Conservation (phyloP, 495 filamentous ascomycete genomes). For the Daldinia bambusicola region DNA sequence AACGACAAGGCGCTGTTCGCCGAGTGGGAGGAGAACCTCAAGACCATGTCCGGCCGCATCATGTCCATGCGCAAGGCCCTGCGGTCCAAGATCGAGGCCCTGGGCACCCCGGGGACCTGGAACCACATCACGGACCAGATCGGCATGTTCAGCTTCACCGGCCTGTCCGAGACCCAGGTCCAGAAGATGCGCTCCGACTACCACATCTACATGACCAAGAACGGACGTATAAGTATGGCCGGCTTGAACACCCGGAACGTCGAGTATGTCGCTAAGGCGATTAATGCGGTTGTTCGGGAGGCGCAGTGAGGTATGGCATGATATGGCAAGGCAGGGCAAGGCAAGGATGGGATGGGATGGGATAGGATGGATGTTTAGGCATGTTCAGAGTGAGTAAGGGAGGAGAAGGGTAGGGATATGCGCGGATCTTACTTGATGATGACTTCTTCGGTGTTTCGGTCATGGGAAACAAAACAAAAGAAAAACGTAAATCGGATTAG, state of each 20-base stretch:
- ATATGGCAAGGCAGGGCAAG: not conserved
- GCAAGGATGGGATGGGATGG: not conserved
- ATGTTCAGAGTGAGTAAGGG: too few relatives aligned
- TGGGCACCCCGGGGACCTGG: constrained; percentile 90
- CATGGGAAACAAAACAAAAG: constrained; percentile 29
- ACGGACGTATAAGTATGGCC: constrained; percentile 96
- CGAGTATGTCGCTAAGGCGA: constrained; percentile 88
- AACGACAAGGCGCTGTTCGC: constrained; percentile 85
- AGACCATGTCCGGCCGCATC: constrained; percentile 94
- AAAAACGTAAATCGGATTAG: constrained; percentile 23
- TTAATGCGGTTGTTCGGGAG: constrained; percentile 85
- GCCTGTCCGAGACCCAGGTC: constrained; percentile 88
- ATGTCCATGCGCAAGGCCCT: constrained; percentile 85
- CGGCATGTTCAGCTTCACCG: constrained; percentile 99
- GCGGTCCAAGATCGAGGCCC: constrained; percentile 77
- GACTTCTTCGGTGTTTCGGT: constrained; percentile 23
- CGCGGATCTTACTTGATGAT: not conserved
- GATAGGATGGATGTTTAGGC: too few relatives aligned
- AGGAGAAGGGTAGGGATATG: too few relatives aligned
- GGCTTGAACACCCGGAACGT: constrained; percentile 91
- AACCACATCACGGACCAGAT: constrained; percentile 98
- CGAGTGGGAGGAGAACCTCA: constrained; percentile 94
- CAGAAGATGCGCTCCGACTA: constrained; percentile 77
- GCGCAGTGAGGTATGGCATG: constrained; percentile 49
- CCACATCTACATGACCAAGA: constrained; percentile 99